phyloP scores from a whole-genome alignment of 1,284 basidiomycete genomes.

The Leccinum fallax region DNA sequence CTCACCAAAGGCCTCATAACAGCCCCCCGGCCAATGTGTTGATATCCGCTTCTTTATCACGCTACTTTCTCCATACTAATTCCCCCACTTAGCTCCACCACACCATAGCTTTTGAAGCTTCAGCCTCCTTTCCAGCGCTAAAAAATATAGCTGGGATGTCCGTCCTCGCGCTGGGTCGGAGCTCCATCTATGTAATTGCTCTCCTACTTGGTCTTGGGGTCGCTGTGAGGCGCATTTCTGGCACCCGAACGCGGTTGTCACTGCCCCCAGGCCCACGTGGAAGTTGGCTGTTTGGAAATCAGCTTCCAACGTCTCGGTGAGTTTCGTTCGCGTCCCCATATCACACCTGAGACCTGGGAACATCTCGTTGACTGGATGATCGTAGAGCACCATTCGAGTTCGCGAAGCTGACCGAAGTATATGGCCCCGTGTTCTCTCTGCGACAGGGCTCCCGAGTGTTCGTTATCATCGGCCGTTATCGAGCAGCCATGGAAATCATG shows the following conservation, averaged over 20 bases:
- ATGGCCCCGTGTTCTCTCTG: slow-evolving; percentile 25
- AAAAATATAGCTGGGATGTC: background rate
- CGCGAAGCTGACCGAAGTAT: slow-evolving; percentile 20
- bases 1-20: background rate
- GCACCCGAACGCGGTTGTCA: background rate
- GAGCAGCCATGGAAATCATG: slow-evolving; percentile 27
- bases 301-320: slow-evolving; percentile 16
- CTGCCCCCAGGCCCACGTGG: slow-evolving; percentile 20
- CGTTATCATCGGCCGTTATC: slow-evolving; percentile 19
- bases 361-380: background rate
- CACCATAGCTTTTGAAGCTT: background rate
- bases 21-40: background rate
- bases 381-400: slow-evolving; percentile 16
- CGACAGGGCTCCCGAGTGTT: slow-evolving; percentile 16
- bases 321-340: no score
- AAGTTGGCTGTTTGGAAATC: slow-evolving; percentile 20
- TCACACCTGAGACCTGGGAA: background rate
- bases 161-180: background rate
- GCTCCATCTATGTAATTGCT: background rate
- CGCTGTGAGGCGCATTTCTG: background rate
- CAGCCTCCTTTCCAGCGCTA: background rate
- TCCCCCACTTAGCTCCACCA: background rate
- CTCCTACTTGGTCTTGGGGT: slow-evolving; percentile 10
- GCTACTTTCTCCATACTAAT: background rate
- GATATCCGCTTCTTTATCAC: background rate